These are phyloP conservation scores for Debaryomyces psychrophilus DNA, from an alignment of 1,139 yeast species.

Conservation along the genomic window DNA sequence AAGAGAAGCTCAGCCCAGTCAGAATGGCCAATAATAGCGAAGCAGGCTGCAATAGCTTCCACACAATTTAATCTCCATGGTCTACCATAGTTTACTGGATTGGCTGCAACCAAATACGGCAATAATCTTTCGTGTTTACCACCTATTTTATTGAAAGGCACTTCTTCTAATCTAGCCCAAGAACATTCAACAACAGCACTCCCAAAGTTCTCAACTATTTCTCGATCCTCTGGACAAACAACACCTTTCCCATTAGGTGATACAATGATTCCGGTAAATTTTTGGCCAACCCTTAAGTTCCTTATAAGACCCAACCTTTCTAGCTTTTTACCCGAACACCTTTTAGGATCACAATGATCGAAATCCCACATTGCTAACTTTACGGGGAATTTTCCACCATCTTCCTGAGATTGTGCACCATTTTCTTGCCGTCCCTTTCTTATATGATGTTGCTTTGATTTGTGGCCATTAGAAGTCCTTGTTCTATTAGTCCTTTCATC, in stretches of 20 bases:
- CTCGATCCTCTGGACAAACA: slow-evolving; percentile 86
- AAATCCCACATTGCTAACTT: slow-evolving; percentile 93
- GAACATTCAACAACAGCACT: slow-evolving; percentile 98
- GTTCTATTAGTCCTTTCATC: slow-evolving; percentile 42
- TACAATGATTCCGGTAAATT: slow-evolving; percentile 86
- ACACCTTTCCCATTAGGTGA: slow-evolving; percentile 91
- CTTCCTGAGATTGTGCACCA: slow-evolving; percentile 24
- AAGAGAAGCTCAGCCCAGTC: slow-evolving; percentile 87
- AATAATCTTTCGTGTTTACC: slow-evolving; percentile 85
- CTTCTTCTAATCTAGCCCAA: slow-evolving; percentile 95
- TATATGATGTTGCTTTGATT: slow-evolving; percentile 55
- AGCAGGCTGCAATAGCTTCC: slow-evolving; percentile 96
- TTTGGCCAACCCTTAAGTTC: slow-evolving; percentile 83
- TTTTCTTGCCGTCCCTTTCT: slow-evolving; percentile 54
- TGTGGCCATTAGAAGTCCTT: slow-evolving; percentile 60
- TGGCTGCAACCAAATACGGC: slow-evolving; percentile 94
- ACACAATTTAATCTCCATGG: slow-evolving; percentile 97
- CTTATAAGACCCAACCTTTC: slow-evolving; percentile 86
- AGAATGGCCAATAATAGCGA: slow-evolving; percentile 87
- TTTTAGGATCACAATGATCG: slow-evolving; percentile 97
- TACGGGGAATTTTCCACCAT: slow-evolving; percentile 54
- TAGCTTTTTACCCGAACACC: slow-evolving; percentile 94
- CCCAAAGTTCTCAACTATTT: slow-evolving; percentile 71
- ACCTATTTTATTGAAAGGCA: slow-evolving; percentile 92
- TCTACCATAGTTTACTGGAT: slow-evolving; percentile 94